Percentiles rank a stretch among this genome's conserved stretches.
These are phyloP conservation scores for Naematelia aurantialba DNA, from an alignment of 768 basidiomycete genomes.

Conservation along the genomic window DNA sequence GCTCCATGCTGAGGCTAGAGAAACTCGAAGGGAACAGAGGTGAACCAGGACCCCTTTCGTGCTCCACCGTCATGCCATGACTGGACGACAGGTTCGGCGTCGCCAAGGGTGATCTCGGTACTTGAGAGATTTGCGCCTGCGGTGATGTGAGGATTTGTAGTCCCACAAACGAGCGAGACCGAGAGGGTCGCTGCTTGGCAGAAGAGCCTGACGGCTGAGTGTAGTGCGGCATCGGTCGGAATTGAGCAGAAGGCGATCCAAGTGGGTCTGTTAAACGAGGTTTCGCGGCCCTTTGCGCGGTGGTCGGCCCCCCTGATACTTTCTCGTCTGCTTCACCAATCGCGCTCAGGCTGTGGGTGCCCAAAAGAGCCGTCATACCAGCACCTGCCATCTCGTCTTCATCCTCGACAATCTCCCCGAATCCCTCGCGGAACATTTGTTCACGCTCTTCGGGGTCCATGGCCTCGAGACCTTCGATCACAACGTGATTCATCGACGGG, in stretches of 20 bases:
- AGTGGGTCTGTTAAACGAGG: constrained; percentile 21
- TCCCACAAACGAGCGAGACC: constrained; percentile 46
- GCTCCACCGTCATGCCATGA: constrained; percentile 33
- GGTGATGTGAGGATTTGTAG: constrained; percentile 43
- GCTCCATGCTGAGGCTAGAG: constrained; percentile 62
- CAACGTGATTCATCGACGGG: constrained; percentile 35
- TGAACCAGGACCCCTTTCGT: constrained; percentile 65
- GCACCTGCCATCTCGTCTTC: constrained; percentile 29
- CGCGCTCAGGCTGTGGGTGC: constrained; percentile 23
- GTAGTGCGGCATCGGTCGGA: constrained; percentile 1
- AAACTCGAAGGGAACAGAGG: constrained; percentile 82
- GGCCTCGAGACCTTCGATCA: constrained; percentile 42
- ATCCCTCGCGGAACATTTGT: constrained; percentile 15
- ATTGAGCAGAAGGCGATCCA: constrained; percentile 16
- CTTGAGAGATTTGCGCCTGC: neutral
- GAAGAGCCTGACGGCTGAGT: neutral
- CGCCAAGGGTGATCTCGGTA: constrained; percentile 1
- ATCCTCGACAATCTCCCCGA: constrained; percentile 40
- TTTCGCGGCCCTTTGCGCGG: constrained; percentile 29
- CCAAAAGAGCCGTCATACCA: constrained; percentile 41
- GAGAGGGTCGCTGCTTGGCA: neutral
- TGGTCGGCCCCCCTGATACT: constrained; percentile 11
- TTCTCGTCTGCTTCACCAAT: constrained; percentile 42
- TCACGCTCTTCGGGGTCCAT: constrained; percentile 22
- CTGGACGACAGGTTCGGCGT: constrained; percentile 54